These are phyloP conservation scores for Trichoderma sp. DNA, from an alignment of 2,329 filamentous ascomycete species.

Conservation along the genomic window DNA sequence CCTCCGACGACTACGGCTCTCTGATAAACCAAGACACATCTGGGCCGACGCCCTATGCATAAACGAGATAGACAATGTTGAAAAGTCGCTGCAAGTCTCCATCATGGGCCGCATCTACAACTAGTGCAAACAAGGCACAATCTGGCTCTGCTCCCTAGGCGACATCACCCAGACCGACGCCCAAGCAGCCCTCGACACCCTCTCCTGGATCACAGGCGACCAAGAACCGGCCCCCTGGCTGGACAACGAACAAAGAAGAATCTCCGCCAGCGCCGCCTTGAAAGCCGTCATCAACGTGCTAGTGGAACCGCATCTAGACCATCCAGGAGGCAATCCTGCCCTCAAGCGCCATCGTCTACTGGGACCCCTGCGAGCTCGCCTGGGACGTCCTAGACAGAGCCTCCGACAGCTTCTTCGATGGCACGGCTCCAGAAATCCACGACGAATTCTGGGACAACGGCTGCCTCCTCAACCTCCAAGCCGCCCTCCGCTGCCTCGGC, in stretches of 20 bases:
- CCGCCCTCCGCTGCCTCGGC: background rate
- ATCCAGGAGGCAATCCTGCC: slow-evolving; percentile 11
- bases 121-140: background rate
- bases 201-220: slow-evolving; percentile 4
- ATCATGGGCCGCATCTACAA: slow-evolving; percentile 12
- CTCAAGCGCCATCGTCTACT: background rate
- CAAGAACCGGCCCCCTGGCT: background rate
- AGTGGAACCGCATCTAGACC: slow-evolving; percentile 12
- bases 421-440: background rate
- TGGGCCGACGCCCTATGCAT: slow-evolving; percentile 12
- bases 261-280: background rate
- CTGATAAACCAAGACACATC: background rate
- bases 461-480: background rate
- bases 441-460: background rate
- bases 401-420: background rate
- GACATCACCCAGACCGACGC: background rate
- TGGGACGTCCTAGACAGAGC: background rate
- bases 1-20: background rate
- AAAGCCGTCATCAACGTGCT: background rate
- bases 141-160: background rate
- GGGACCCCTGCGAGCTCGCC: slow-evolving; percentile 1
- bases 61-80: background rate
- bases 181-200: background rate
- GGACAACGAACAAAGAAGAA: background rate
- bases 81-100: slow-evolving; percentile 7